phyloP scores from a whole-genome alignment of 805 yeast species.

The Schizosaccharomyces lindneri region DNA sequence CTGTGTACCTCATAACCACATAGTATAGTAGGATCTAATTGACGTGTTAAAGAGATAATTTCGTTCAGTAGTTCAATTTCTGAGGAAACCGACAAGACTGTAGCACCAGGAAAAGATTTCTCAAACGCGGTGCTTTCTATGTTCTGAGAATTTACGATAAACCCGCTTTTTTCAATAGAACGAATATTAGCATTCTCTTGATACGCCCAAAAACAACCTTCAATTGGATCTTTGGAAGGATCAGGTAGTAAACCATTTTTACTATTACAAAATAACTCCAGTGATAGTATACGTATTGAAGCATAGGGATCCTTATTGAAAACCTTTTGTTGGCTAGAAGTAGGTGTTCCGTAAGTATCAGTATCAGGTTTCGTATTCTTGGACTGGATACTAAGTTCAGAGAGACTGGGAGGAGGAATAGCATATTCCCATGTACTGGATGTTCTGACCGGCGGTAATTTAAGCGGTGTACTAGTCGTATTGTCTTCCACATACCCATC shows the following conservation, averaged over 20 bases:
- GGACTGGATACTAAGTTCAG: not conserved
- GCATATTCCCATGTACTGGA: not conserved
- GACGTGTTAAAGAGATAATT: constrained; percentile 29
- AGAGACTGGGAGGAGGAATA: not conserved
- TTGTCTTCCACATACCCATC: constrained; percentile 3
- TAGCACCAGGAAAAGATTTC: not conserved
- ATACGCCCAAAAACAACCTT: not conserved
- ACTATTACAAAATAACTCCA: not conserved
- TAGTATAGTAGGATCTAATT: constrained; percentile 66
- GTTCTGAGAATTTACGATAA: not conserved
- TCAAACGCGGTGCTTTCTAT: not conserved
- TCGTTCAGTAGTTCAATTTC: constrained; percentile 37
- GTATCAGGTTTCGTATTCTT: no score
- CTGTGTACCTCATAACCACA: constrained; percentile 66
- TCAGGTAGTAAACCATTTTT: not conserved
- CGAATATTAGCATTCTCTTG: not conserved
- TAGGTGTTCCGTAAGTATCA: no score
- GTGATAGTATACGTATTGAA: not conserved
- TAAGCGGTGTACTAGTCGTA: not conserved
- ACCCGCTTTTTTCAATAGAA: not conserved
- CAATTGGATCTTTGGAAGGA: not conserved
- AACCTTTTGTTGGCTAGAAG: not conserved
- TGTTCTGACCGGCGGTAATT: not conserved
- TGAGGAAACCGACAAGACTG: constrained; percentile 15
- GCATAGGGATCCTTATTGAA: not conserved